Evolutionary conservation across 2,329 filamentous ascomycete genomes (phyloP), one percentile per base, ranked within the genome.

Genomic region (Pseudocercospora musae): DNA sequence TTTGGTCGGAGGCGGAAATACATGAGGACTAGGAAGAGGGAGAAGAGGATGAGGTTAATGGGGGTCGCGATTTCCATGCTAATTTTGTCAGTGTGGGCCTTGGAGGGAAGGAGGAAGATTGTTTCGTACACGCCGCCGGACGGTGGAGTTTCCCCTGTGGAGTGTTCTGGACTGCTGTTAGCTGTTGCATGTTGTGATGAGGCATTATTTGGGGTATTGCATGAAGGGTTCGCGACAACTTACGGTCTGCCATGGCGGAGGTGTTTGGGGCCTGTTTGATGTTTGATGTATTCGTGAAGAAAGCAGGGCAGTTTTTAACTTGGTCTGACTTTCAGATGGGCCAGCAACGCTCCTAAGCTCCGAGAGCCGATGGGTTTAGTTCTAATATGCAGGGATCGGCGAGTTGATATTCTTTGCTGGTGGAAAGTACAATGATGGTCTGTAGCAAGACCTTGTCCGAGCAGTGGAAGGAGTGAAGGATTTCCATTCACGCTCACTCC

Each of bases 1-100:
- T 80, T 79, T 53, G 85, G 84, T 49, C 84, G 82, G 68, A 87
- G 80, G 68, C 85, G 85, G 70, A 82, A 78, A 76, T 87, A 88
- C 49, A 84, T 73, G 31, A 87, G 74, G 66, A 86, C 71, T 58
- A 80, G 73, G 73, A 88, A 83, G 66, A 87, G 79, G 57, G 84
- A 80, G 71, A 86, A 71, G 58, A 88, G 83, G 67, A 87, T 76
- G 42, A 87, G 75, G 75, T 88, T 88, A 69, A 88, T 83, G 31
- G 85, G 85, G 0, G 84, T 83, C 31, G 83, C 79, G 69, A 85
- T 78, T 8, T 83, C 78, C 66, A 82, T 79, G 46, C 84, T 85
- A 8, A 25, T 2, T n/a, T 13, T n/a, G 29, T 60, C 50, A 60
- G 58, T 52, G n/a, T 60, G 37, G 18, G 21, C 31, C 15, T 33